Percentiles rank a stretch among this genome's conserved stretches.
Conservation (phyloP, 1,284 basidiomycete species). For the Austropuccinia psidii region DNA sequence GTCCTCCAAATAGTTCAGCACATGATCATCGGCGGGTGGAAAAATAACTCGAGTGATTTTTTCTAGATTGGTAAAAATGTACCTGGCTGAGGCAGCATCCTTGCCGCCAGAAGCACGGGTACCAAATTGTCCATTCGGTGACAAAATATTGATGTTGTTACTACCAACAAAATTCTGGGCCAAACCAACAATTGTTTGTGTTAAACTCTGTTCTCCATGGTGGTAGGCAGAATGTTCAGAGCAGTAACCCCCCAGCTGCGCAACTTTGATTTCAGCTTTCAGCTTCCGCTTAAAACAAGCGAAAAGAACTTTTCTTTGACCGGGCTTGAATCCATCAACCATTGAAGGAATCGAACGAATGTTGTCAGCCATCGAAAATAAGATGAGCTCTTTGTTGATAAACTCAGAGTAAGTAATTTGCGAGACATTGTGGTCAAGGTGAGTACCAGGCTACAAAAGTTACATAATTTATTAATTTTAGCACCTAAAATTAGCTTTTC, state of each 20-base stretch:
- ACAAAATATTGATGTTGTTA: constrained; percentile 88
- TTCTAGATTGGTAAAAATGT: constrained; percentile 82
- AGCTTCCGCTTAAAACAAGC: constrained; percentile 91
- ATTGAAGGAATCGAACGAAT: constrained; percentile 89
- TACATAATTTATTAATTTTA: background rate
- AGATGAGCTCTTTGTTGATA: constrained; percentile 95
- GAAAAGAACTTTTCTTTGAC: constrained; percentile 95
- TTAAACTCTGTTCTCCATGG: constrained; percentile 84
- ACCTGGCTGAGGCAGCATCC: constrained; percentile 92
- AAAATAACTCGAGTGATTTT: constrained; percentile 71
- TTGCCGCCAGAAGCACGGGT: constrained; percentile 81
- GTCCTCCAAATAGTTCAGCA: constrained; percentile 77
- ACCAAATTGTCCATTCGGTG: constrained; percentile 93
- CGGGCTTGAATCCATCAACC: constrained; percentile 95
- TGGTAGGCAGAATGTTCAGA: constrained; percentile 92
- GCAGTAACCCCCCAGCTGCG: constrained; percentile 90
- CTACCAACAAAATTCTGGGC: constrained; percentile 92
- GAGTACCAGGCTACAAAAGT: constrained; percentile 72
- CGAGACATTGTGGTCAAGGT: constrained; percentile 77
- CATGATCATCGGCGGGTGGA: constrained; percentile 73
- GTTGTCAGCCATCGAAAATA: constrained; percentile 99
- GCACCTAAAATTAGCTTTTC: too few species aligned
- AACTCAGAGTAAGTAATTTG: constrained; percentile 87
- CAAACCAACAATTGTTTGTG: constrained; percentile 81
- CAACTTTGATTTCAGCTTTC: constrained; percentile 90